Evolutionary conservation across 2,329 filamentous ascomycete genomes (phyloP).

Genomic region (Rutstroemia sydowiana): DNA sequence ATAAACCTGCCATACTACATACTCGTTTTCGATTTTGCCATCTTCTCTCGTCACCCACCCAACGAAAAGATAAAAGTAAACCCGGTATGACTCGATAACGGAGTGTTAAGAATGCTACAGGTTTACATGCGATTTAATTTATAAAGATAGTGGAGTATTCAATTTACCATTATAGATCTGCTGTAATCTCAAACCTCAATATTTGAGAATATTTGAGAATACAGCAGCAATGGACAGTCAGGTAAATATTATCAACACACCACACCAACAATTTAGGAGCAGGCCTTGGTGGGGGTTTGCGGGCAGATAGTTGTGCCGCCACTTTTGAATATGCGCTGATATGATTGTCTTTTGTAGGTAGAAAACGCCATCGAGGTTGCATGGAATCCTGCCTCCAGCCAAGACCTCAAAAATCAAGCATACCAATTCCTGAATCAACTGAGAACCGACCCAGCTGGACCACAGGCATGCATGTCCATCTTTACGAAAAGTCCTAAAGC

Average conservation of each 20-base stretch:
- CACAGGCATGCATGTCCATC: constrained; percentile 81
- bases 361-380: constrained; percentile 94
- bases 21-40: too few species aligned
- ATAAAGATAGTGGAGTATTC: constrained; percentile 18
- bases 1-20: too few species aligned
- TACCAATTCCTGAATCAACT: constrained; percentile 75
- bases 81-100: constrained; percentile 24
- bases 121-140: constrained; percentile 16
- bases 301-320: neutral
- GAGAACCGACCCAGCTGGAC: constrained; percentile 73
- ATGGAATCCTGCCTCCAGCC: constrained; percentile 72
- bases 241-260: constrained; percentile 20
- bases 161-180: neutral
- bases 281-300: neutral
- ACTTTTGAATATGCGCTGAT: neutral
- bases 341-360: constrained; percentile 50
- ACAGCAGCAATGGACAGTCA: constrained; percentile 27
- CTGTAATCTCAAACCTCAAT: constrained; percentile 9
- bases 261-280: neutral
- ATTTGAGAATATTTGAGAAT: neutral
- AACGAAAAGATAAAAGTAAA: constrained; percentile 10
- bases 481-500: constrained; percentile 72
- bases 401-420: constrained; percentile 70
- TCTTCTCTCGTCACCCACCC: constrained; percentile 6
- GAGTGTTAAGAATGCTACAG: constrained; percentile 23